phyloP scores from a whole-genome alignment of 441 rosid species.

The Viola pubescens region DNA sequence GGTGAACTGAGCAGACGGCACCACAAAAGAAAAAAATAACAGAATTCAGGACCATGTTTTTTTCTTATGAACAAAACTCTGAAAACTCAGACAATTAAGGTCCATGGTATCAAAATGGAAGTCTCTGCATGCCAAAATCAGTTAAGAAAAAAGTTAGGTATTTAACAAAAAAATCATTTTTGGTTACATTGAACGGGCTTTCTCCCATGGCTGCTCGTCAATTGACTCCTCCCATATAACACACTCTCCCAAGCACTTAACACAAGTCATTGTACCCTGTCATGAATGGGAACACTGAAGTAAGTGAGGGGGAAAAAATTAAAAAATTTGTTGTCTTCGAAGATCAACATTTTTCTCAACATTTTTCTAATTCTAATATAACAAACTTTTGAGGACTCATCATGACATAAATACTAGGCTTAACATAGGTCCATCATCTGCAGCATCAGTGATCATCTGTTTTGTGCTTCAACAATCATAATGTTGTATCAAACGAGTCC shows the following conservation, averaged over 20 bases:
- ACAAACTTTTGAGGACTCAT: too few species aligned
- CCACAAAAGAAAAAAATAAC: conserved; percentile 8
- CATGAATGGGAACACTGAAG: conserved; percentile 8
- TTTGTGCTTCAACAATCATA: too few species aligned
- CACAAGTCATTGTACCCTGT: conserved; percentile 82
- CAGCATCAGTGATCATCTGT: too few species aligned
- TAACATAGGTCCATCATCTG: too few species aligned
- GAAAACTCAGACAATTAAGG: background rate
- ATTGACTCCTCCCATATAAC: conserved; percentile 95
- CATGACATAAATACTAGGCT: too few species aligned
- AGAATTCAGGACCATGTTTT: conserved; percentile 6
- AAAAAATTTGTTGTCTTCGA: background rate
- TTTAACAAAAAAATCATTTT: too few species aligned
- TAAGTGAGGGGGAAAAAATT: background rate
- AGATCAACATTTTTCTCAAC: too few species aligned
- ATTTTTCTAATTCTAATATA: too few species aligned
- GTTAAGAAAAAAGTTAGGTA: background rate
- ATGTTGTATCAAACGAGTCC: too few species aligned
- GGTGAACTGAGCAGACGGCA: conserved; percentile 54
- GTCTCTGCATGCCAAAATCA: background rate
- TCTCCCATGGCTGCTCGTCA: conserved; percentile 94
- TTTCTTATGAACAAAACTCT: background rate
- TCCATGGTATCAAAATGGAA: background rate
- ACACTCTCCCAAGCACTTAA: conserved; percentile 77
- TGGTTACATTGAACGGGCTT: conserved; percentile 68